Conservation (phyloP, 805 yeast genomes). For the Zygosaccharomyces gambellarensis region DNA sequence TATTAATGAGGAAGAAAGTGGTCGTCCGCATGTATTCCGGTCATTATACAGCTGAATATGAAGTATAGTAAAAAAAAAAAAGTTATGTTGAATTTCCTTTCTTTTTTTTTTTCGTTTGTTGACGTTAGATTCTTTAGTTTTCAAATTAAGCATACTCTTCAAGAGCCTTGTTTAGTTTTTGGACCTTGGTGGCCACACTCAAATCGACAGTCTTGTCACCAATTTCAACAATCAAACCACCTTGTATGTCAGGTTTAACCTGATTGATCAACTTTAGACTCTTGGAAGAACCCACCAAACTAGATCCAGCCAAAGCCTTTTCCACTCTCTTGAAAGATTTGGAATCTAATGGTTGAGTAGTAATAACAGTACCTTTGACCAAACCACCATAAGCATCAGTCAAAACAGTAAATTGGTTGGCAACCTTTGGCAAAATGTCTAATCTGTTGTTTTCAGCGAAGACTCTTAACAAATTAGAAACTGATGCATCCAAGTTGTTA, state of each 20-base stretch:
- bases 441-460: constrained; percentile 95
- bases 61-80: constrained; percentile 1
- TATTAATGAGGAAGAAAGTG: neutral
- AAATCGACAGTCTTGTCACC: constrained; percentile 96
- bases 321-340: constrained; percentile 74
- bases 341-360: constrained; percentile 78
- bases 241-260: constrained; percentile 86
- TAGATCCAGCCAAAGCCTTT: constrained; percentile 69
- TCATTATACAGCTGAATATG: constrained; percentile 8
- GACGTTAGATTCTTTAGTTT: neutral
- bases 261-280: constrained; percentile 77
- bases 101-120: neutral
- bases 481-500: constrained; percentile 60
- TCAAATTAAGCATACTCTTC: constrained; percentile 66
- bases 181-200: constrained; percentile 76
- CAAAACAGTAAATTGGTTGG: constrained; percentile 66
- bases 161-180: constrained; percentile 84
- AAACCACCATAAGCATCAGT: constrained; percentile 87
- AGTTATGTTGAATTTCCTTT: neutral
- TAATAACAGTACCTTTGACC: constrained; percentile 88
- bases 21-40: constrained; percentile 7
- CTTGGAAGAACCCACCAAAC: constrained; percentile 80
- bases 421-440: constrained; percentile 57
- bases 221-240: constrained; percentile 93
- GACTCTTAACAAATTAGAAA: constrained; percentile 73